A percentile compares a stretch with the other conserved stretches of the same genome.
Conservation (phyloP, 768 basidiomycete genomes). For the Coprinopsis sp. region DNA sequence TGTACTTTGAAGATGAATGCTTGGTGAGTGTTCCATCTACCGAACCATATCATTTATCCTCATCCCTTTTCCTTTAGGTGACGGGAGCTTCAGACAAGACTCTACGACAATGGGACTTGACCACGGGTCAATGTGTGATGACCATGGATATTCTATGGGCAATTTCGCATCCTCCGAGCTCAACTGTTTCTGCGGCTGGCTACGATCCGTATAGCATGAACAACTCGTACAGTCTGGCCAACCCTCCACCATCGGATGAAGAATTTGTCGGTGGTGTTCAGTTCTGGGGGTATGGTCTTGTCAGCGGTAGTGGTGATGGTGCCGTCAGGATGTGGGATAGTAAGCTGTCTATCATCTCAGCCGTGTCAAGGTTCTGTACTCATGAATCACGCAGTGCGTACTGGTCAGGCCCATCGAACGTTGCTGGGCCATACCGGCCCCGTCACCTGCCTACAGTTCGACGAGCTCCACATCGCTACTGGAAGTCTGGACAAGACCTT, state of each 20-base stretch:
- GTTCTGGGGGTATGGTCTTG: conserved; percentile 97
- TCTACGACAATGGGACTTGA: conserved; percentile 95
- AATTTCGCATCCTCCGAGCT: conserved; percentile 78
- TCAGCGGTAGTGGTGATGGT: conserved; percentile 95
- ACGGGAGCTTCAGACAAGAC: conserved; percentile 99
- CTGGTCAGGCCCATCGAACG: conserved; percentile 93
- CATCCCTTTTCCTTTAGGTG: conserved; percentile 50
- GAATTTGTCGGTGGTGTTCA: conserved; percentile 98
- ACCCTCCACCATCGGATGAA: conserved; percentile 85
- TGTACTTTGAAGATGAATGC: conserved; percentile 95
- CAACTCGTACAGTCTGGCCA: conserved; percentile 68
- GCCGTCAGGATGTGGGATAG: conserved; percentile 99
- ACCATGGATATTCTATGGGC: conserved; percentile 99
- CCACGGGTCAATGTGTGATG: conserved; percentile 95
- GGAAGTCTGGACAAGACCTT: conserved; percentile 94
- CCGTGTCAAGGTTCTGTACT: background rate
- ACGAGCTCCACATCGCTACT: conserved; percentile 89
- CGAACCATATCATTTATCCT: conserved; percentile 13
- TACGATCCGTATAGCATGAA: conserved; percentile 6
- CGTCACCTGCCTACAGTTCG: conserved; percentile 92
- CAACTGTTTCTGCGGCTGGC: conserved; percentile 49
- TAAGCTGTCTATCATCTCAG: conserved; percentile 39
- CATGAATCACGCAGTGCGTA: conserved; percentile 65
- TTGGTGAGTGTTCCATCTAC: conserved; percentile 49
- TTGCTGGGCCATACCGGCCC: conserved; percentile 90